Conservation (phyloP, 2,329 filamentous ascomycete species). For the Ophiostoma pallidulum region DNA sequence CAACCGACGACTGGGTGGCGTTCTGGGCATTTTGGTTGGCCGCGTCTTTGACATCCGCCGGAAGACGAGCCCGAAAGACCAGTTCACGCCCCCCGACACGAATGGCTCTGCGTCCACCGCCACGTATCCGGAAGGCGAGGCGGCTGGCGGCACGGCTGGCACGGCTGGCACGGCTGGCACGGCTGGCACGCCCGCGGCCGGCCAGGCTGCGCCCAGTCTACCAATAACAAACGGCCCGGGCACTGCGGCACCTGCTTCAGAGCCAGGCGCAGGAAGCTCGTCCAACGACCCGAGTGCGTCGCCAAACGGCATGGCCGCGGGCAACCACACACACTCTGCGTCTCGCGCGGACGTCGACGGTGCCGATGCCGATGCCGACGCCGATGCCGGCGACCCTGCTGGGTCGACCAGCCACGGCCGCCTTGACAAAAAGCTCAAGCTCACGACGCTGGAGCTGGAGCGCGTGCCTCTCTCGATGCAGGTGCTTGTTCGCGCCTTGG, state of each 20-base stretch:
- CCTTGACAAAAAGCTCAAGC: constrained; percentile 48
- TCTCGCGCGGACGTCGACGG: background rate
- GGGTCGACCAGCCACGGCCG: background rate
- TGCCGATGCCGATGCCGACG: background rate
- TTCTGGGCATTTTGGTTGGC: constrained; percentile 59
- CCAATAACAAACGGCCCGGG: no score
- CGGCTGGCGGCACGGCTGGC: no score
- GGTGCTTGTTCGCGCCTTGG: constrained; percentile 59
- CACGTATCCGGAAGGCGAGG: background rate
- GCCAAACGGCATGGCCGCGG: no score
- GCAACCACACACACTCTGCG: no score
- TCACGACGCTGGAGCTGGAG: constrained; percentile 69
- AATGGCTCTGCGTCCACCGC: background rate
- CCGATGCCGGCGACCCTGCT: background rate
- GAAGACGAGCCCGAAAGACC: constrained; percentile 5
- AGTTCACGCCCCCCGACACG: background rate
- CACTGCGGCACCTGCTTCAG: no score
- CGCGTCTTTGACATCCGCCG: constrained; percentile 52
- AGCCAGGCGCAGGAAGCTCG: no score
- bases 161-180: no score
- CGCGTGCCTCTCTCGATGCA: constrained; percentile 62
- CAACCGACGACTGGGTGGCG: constrained; percentile 56
- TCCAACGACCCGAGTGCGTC: no score
- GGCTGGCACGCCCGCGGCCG: no score
- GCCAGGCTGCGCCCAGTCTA: no score